These are phyloP conservation scores for Ammopiptanthus mongolicus DNA, from an alignment of 306 rosid species.

Conservation along the genomic window DNA sequence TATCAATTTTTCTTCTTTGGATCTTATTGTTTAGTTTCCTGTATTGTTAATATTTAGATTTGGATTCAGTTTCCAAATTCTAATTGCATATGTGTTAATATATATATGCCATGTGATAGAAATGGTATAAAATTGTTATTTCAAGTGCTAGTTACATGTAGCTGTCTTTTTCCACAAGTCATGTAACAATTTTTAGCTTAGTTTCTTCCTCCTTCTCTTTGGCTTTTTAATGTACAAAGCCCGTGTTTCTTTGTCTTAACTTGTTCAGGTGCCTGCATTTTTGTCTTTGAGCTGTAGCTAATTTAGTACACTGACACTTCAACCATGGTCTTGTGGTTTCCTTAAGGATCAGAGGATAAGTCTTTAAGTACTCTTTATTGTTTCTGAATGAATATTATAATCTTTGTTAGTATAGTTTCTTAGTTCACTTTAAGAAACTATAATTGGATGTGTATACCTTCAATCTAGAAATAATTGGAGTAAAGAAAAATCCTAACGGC, in stretches of 20 bases:
- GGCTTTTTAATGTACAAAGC: too few species aligned
- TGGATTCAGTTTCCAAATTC: neutral
- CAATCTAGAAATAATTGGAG: slow-evolving; percentile 82
- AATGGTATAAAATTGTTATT: neutral
- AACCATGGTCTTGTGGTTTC: too few species aligned
- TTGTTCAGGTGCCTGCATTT: too few species aligned
- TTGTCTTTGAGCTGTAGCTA: too few species aligned
- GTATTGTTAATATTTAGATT: too few species aligned
- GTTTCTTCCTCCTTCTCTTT: too few species aligned
- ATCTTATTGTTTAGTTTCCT: neutral
- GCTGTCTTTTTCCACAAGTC: too few species aligned
- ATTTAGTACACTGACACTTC: too few species aligned
- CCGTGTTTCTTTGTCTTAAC: too few species aligned
- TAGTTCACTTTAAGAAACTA: neutral
- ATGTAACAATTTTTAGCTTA: neutral
- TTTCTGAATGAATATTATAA: neutral
- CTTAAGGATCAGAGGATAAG: too few species aligned
- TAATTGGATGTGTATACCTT: slow-evolving; percentile 52
- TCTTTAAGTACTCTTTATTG: neutral
- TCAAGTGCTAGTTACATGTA: too few species aligned
- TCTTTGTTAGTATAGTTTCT: neutral
- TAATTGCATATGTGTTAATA: neutral
- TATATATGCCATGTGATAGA: neutral
- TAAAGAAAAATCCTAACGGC: slow-evolving; percentile 93
- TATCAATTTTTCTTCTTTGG: neutral